phyloP scores from a whole-genome alignment of 257 asterid species.

The Gentiana dahurica region DNA sequence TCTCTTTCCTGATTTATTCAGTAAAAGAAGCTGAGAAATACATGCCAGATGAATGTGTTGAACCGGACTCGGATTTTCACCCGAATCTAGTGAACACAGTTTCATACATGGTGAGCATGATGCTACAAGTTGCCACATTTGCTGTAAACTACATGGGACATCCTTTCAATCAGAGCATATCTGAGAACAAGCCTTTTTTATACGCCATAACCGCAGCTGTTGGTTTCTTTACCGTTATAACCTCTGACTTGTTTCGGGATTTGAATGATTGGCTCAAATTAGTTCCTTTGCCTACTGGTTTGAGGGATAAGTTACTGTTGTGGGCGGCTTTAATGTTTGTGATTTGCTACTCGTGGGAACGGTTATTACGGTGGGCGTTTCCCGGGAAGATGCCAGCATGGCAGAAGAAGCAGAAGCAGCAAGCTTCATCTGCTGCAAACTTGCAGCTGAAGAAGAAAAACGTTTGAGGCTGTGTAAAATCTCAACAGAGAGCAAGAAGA shows the following conservation, averaged over 20 bases:
- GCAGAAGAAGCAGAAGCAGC: constrained; percentile 60
- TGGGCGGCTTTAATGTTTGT: constrained; percentile 65
- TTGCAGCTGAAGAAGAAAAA: too few relatives aligned
- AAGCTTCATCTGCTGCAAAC: too few relatives aligned
- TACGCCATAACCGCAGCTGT: constrained; percentile 69
- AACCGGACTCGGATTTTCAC: constrained; percentile 84
- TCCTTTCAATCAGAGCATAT: constrained; percentile 91
- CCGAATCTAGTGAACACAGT: constrained; percentile 96
- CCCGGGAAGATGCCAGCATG: constrained; percentile 97
- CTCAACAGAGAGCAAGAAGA: too few relatives aligned
- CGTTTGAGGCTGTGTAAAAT: too few relatives aligned
- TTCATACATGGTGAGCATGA: constrained; percentile 94
- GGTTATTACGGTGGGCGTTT: constrained; percentile 75
- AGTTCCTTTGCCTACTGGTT: constrained; percentile 66
- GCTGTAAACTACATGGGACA: constrained; percentile 99
- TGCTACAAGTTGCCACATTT: constrained; percentile 97
- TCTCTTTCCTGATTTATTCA: constrained; percentile 66
- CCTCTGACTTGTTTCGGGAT: constrained; percentile 75
- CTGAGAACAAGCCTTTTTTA: constrained; percentile 64
- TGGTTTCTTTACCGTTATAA: constrained; percentile 65
- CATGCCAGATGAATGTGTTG: constrained; percentile 97
- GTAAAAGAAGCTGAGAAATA: constrained; percentile 86
- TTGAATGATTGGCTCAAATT: constrained; percentile 78
- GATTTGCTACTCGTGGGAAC: constrained; percentile 77
- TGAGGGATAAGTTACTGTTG: constrained; percentile 72